Evolutionary conservation across 2,329 filamentous ascomycete genomes (phyloP), one percentile per base, ranked within the genome.

Genomic region (Penicillium brasilianum): DNA sequence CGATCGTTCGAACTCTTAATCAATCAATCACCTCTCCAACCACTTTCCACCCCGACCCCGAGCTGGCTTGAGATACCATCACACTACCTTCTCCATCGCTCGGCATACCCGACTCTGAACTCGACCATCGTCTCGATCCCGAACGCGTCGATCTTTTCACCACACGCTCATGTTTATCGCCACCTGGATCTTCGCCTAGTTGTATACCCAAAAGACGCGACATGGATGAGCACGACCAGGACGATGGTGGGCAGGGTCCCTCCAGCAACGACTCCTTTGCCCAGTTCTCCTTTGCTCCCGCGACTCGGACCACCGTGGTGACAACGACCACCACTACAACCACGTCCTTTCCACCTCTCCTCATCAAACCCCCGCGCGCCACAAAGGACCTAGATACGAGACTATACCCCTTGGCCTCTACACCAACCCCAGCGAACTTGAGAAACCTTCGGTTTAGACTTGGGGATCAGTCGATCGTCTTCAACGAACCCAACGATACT

Each of bases 291-390:
- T 86, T 87, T 68, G 85, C 84, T 59, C 87, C 87, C 32, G 83
- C 87, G 16, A 89, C 87, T 13, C 84, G 86, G 70, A 88, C 87
- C 11, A 88, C 87, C 0, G 84, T 88, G 11, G 87, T 97, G 64
- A 97, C 93, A 1, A 97, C 94, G 0, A 97, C 93, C 0, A 97
- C 93, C 0, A 96, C 92, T 0, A 96, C 93, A 1, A 91, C 88
- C 76, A 84, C 92, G 78, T 77, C 82, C 16, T 96, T 95, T 67
- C 93, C 94, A 50, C 92, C 92, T n/a, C 82, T 97, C 60, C 83
- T 91, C 58, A 87, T 97, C 67, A 88, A 87, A 66, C 86, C 91
- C 61, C 90, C 92, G 25, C 86, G 87, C 56, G 86, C 88, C 55
- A 84, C 93, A 36, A 82, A 85, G 61, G 85, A 88, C 57, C 86